Evolutionary conservation across 805 yeast species (phyloP).

Genomic region (Lipomyces mesembrius): DNA sequence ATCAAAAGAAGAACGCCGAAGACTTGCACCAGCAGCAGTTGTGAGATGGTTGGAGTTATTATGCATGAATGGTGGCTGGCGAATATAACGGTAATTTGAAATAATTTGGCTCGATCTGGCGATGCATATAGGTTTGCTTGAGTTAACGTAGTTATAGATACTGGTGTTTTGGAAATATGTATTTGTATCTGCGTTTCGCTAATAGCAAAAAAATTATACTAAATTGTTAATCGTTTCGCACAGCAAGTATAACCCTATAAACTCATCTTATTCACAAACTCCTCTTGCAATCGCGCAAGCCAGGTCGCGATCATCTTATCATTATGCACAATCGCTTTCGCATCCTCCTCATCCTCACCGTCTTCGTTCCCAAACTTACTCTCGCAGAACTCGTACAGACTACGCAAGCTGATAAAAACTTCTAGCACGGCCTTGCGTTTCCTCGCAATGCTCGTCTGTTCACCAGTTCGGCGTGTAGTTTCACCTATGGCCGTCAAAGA

Average conservation of each 20-base stretch:
- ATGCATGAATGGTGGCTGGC: not conserved
- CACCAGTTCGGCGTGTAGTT: not conserved
- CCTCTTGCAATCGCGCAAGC: slow-evolving; percentile 19
- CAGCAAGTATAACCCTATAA: not conserved
- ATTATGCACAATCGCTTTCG: not conserved
- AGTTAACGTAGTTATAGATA: not conserved
- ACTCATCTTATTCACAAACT: slow-evolving; percentile 24
- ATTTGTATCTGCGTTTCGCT: not conserved
- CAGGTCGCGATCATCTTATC: slow-evolving; percentile 17
- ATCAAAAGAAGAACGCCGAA: slow-evolving; percentile 23
- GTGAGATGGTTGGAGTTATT: not conserved
- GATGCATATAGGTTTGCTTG: not conserved
- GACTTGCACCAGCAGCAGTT: not conserved
- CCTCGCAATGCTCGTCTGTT: slow-evolving; percentile 14
- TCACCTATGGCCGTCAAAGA: slow-evolving; percentile 1
- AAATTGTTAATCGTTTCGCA: not conserved
- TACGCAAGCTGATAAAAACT: slow-evolving; percentile 16
- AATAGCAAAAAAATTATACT: not conserved
- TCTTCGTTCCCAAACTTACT: slow-evolving; percentile 8
- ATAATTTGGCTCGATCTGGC: not conserved
- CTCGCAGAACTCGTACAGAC: slow-evolving; percentile 18
- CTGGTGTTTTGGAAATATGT: not conserved
- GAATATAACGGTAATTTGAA: not conserved
- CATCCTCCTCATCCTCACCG: slow-evolving; percentile 1
- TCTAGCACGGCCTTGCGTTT: slow-evolving; percentile 24